phyloP scores from a whole-genome alignment of 202 grass and related monocot species.

The Zizania palustris region DNA sequence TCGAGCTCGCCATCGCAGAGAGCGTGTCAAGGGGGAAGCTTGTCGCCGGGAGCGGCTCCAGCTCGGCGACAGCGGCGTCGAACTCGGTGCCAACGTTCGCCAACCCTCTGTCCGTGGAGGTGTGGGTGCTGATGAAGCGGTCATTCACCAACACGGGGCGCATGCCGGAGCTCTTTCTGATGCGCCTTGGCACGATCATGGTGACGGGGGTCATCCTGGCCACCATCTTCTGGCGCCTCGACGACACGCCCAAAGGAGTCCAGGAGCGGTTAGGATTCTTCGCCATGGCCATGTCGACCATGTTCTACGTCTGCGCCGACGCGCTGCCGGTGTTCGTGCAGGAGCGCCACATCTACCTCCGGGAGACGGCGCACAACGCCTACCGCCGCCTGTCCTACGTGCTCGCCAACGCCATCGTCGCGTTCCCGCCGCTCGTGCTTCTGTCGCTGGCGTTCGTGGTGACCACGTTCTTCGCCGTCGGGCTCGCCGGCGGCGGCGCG shows the following conservation, averaged over 20 bases:
- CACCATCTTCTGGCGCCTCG: slow-evolving; percentile 85
- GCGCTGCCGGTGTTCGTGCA: slow-evolving; percentile 90
- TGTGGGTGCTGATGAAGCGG: slow-evolving; percentile 66
- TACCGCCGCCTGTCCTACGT: slow-evolving; percentile 79
- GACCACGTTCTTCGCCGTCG: slow-evolving; percentile 85
- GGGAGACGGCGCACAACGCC: slow-evolving; percentile 86
- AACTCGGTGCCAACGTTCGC: slow-evolving; percentile 60
- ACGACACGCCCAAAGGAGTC: slow-evolving; percentile 73
- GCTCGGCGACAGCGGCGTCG: neutral
- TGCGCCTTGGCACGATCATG: slow-evolving; percentile 70
- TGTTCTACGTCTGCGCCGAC: slow-evolving; percentile 96
- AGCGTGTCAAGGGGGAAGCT: slow-evolving; percentile 76
- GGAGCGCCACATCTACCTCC: slow-evolving; percentile 84
- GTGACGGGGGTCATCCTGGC: slow-evolving; percentile 79
- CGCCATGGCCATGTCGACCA: slow-evolving; percentile 89
- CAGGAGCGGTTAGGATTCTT: slow-evolving; percentile 85
- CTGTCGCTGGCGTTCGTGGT: slow-evolving; percentile 66
- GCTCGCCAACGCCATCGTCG: slow-evolving; percentile 63
- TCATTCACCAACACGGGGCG: slow-evolving; percentile 80
- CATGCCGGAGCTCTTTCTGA: slow-evolving; percentile 81
- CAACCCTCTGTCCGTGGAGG: slow-evolving; percentile 68
- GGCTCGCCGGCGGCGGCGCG: slow-evolving; percentile 58
- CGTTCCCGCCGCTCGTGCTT: slow-evolving; percentile 69
- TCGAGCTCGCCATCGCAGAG: slow-evolving; percentile 64
- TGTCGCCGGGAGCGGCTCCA: slow-evolving; percentile 49